Percentiles rank a stretch among this genome's conserved stretches.
Conservation (phyloP, 352 stramenopile species). For the Aphanomyces euteiches region DNA sequence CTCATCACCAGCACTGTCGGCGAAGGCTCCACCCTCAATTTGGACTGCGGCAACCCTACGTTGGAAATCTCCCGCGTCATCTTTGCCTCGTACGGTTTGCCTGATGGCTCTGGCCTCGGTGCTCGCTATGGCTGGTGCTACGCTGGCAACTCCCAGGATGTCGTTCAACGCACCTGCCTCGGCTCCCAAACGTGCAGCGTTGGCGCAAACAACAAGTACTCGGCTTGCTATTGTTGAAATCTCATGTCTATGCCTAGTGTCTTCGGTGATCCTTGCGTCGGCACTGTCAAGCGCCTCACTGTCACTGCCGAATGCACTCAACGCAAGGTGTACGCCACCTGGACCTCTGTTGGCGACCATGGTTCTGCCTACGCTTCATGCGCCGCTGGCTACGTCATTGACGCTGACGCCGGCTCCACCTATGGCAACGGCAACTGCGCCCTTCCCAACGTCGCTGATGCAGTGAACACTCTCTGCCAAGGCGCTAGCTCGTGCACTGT, state of each 20-base stretch:
- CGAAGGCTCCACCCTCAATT: background rate
- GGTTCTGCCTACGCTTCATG: background rate
- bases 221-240: too few relatives aligned
- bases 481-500: background rate
- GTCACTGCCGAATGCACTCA: slow-evolving; percentile 23
- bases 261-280: slow-evolving; percentile 20
- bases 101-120: slow-evolving; percentile 7
- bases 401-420: background rate
- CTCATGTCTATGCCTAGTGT: slow-evolving; percentile 1
- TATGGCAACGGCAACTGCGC: slow-evolving; percentile 10
- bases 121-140: slow-evolving; percentile 24
- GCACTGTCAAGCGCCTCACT: slow-evolving; percentile 16
- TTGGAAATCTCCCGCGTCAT: slow-evolving; percentile 24
- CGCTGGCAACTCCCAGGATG: background rate
- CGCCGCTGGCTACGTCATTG: slow-evolving; percentile 26
- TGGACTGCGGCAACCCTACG: slow-evolving; percentile 11
- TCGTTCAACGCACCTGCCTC: slow-evolving; percentile 5
- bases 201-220: slow-evolving; percentile 15
- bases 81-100: slow-evolving; percentile 26
- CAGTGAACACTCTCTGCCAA: slow-evolving; percentile 14
- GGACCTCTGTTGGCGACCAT: slow-evolving; percentile 8
- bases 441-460: background rate
- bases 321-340: slow-evolving; percentile 8
- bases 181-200: slow-evolving; percentile 12
- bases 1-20: background rate